phyloP scores from a whole-genome alignment of 495 filamentous ascomycete species.

The Cercophora samala region DNA sequence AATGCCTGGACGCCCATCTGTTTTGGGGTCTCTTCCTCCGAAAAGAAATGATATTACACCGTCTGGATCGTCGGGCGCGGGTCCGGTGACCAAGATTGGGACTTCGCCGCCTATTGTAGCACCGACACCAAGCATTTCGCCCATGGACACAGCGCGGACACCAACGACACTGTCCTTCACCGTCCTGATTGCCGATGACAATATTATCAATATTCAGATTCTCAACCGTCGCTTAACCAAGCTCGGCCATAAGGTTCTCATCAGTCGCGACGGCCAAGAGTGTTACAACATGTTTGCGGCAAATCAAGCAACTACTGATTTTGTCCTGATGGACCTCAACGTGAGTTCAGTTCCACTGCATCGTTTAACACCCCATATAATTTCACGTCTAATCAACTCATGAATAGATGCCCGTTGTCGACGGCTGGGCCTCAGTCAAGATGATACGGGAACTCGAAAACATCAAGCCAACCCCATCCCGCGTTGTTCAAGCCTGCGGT shows the following conservation, averaged over 20 bases:
- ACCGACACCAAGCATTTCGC: constrained; percentile 20
- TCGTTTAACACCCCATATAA: too few species aligned
- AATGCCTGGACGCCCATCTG: constrained; percentile 19
- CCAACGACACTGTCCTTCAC: constrained; percentile 44
- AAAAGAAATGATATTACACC: constrained; percentile 3
- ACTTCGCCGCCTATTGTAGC: constrained; percentile 18
- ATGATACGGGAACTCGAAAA: constrained; percentile 25
- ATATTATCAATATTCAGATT: constrained; percentile 77
- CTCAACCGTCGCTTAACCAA: constrained; percentile 71
- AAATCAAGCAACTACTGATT: constrained; percentile 24
- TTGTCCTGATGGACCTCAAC: constrained; percentile 29
- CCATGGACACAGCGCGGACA: constrained; percentile 10
- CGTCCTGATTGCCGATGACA: constrained; percentile 78
- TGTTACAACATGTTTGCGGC: constrained; percentile 59
- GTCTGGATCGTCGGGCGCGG: constrained; percentile 8
- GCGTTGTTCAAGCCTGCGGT: constrained; percentile 21
- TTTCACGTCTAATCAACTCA: not conserved
- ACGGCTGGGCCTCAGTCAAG: constrained; percentile 21
- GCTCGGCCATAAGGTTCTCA: constrained; percentile 60
- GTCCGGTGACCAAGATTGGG: not conserved
- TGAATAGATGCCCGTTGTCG: constrained; percentile 27
- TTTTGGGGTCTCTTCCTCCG: not conserved
- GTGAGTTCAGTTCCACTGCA: constrained; percentile 15
- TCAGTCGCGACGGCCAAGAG: constrained; percentile 78
- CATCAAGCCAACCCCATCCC: constrained; percentile 19